Base-by-base conservation (phyloP, 352 stramenopile genomes). In the Elongisporangium senticosum region DNA sequence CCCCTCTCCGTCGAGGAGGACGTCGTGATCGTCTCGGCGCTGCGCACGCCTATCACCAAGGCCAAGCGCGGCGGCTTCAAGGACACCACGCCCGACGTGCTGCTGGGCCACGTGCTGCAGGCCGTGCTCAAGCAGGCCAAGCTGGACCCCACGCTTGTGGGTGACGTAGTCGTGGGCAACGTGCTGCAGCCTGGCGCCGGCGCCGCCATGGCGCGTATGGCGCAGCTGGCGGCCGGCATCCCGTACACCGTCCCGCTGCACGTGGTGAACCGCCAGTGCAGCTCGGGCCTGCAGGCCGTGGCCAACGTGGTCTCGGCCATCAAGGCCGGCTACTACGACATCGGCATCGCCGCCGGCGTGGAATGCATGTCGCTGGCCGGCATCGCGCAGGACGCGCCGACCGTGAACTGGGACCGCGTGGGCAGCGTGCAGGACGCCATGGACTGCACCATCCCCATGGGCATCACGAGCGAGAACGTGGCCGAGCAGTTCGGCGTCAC, bases 51-150 rank as follows among this genome's bases (percentile, higher is more conserved):
- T 43, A 93, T 96, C 66, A 88, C 83, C 58, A 95, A 94, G 67
- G 83, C 83, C 58, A 83, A 87, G 61, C 79, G 86, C 54, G 90
- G 90, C 24, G 86, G 78, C 20, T 97, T 97, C 69, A 96, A 96
- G 76, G 86, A 97, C 71, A 96, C 87, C 13, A 96, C 87, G 40
- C 88, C 90, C 26, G 90, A 97, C 61, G 87, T 94, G 28, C 71
- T 97, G 53, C 83, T 97, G 22, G 77, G 80, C 59, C 83, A 90
- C 62, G 77, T 96, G 49, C 77, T 97, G 22, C 64, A 79, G 64
- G 87, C 84, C 7, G 78, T 96, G 24, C 61, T 97, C 26, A 79
- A 89, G 62, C 77, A 94, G 62, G 79, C 83, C 48, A 90, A 93
- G 64, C 60, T 97, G 7, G 77, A 90, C 64, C 71, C 82, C 1